Evolutionary conservation across 176 grass and related monocot species (phyloP), one percentile per base, ranked within the genome.

Genomic region (Thalia dealbata): DNA sequence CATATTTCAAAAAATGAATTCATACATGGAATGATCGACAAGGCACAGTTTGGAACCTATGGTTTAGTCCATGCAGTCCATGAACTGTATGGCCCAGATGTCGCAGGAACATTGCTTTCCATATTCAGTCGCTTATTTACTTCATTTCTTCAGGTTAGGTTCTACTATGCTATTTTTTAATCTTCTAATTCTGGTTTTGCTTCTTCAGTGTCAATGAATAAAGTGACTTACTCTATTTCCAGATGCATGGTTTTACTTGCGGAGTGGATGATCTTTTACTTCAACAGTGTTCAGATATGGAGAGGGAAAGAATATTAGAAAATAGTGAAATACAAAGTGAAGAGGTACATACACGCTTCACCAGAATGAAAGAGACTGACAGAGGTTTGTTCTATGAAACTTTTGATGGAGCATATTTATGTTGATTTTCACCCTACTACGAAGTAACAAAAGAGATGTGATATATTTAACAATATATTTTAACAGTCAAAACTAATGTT

Each of bases 191-290:
- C 28, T 59, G 11, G 25, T 29, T 72, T 54, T 35, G 12, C 0
- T 48, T 46, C 10, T 14, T 68, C 55, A 3, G 14, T 50, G 25
- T 72, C 21, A 6, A 60, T 9, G 71, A 61, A 52, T 54, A 75
- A 22, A 70, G 63, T 18, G 77, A 79, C 64, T 75, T 27, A 69
- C n/a, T 79, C 3, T 74, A 44, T 11, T 87, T 82, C 80, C 83
- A 96, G 93, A 79, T 90, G 13, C 87, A 96, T 82, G 93, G 93
- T 10, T 92, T 90, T 84, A 96, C 93, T 46, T 96, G 93, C 78
- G 93, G 93, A 86, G 74, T 96, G 73, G 89, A 84, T 52, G 93
- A 96, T 64, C 89, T 96, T 44, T 72, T 96, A 78, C 74, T 86
- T 73, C 54, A 52, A 69, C 64, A 76, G 71, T 42, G 66, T 27